A percentile compares a stretch with the other conserved stretches of the same genome.
These are phyloP conservation scores for Saksenaea vasiformis DNA, from an alignment of 371 early-diverging fungal species.

Conservation along the genomic window DNA sequence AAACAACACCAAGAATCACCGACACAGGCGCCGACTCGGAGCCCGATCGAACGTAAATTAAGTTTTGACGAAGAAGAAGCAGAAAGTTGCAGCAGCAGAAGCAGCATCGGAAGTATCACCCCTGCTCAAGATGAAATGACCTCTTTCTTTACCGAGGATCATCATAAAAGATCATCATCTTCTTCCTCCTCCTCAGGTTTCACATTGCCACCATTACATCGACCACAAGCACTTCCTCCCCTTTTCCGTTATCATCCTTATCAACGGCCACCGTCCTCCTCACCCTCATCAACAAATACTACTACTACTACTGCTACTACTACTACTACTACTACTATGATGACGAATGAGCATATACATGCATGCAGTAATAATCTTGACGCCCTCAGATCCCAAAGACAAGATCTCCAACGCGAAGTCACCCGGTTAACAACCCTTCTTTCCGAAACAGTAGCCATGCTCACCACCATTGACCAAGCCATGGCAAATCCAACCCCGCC, in stretches of 20 bases:
- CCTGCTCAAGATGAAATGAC: not conserved
- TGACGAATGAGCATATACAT: slow-evolving; percentile 12
- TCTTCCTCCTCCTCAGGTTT: not conserved
- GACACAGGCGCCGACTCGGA: slow-evolving; percentile 1
- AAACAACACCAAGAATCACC: slow-evolving; percentile 2
- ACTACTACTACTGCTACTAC: too few species aligned
- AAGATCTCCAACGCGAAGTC: slow-evolving; percentile 59
- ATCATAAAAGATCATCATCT: not conserved
- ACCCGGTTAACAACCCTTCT: slow-evolving; percentile 51
- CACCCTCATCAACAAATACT: not conserved
- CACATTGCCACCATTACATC: not conserved
- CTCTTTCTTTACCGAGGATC: not conserved
- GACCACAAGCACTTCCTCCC: slow-evolving; percentile 1
- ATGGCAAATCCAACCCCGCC: slow-evolving; percentile 20
- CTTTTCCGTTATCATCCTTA: slow-evolving; percentile 1
- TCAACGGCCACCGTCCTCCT: not conserved
- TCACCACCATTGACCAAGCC: slow-evolving; percentile 54
- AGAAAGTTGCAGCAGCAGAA: slow-evolving; percentile 4
- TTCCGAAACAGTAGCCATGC: slow-evolving; percentile 51
- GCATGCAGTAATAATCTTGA: slow-evolving; percentile 36
- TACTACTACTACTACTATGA: not conserved
- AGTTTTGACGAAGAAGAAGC: slow-evolving; percentile 4
- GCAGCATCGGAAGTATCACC: not conserved
- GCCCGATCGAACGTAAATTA: slow-evolving; percentile 5
- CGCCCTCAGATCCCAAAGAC: slow-evolving; percentile 52